These are phyloP conservation scores for Aspergillus panamensis DNA, from an alignment of 495 filamentous ascomycete species.

Conservation along the genomic window DNA sequence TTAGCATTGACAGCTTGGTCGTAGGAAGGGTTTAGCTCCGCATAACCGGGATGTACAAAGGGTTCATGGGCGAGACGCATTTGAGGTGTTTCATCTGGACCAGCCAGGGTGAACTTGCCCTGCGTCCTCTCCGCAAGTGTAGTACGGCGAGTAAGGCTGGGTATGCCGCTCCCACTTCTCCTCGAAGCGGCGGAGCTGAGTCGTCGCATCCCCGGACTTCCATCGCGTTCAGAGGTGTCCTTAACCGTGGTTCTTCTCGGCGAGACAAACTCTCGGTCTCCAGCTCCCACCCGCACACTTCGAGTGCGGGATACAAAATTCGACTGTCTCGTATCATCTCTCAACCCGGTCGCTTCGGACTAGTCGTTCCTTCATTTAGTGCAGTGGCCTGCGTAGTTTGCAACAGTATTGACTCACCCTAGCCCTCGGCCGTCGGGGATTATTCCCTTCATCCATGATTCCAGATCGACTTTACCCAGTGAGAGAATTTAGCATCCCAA, in stretches of 20 bases:
- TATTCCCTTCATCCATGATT: neutral
- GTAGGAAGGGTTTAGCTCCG: slow-evolving; percentile 45
- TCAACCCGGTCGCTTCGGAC: slow-evolving; percentile 5
- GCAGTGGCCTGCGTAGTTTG: too few relatives aligned
- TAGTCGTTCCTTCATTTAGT: neutral
- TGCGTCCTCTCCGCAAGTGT: slow-evolving; percentile 32
- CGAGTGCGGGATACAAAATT: neutral
- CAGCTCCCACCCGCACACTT: neutral
- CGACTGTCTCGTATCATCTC: neutral
- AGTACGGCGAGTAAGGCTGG: slow-evolving; percentile 30
- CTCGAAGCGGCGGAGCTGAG: slow-evolving; percentile 7
- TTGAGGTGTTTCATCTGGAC: slow-evolving; percentile 37
- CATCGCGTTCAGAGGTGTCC: neutral
- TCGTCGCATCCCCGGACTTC: neutral
- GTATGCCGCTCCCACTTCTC: slow-evolving; percentile 17
- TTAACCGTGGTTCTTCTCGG: neutral
- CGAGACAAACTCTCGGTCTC: neutral
- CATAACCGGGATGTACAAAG: slow-evolving; percentile 44
- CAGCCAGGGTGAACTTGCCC: slow-evolving; percentile 39
- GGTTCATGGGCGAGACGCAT: slow-evolving; percentile 36
- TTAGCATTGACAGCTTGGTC: slow-evolving; percentile 37
- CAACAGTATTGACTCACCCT: neutral
- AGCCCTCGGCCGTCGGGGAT: neutral
- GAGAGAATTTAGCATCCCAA: neutral
- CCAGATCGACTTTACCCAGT: neutral